Evolutionary conservation across 768 basidiomycete species (phyloP).

Genomic region (Rhodotorula kratochvilovae): DNA sequence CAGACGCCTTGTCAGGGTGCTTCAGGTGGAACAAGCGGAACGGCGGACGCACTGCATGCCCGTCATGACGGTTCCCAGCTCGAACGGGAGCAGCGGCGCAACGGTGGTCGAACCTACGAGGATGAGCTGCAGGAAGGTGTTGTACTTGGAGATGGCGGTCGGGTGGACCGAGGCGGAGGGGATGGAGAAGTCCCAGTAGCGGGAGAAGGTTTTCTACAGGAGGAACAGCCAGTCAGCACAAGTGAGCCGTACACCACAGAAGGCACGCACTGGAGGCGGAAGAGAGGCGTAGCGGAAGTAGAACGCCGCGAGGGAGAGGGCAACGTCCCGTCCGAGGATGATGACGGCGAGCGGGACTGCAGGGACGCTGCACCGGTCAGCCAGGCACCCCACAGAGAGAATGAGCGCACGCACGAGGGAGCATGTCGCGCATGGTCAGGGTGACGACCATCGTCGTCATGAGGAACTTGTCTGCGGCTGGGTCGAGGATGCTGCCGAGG

Average conservation of each 20-base stretch:
- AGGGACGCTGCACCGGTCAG: too few relatives aligned
- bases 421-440: slow-evolving; percentile 71
- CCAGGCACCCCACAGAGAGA: background rate
- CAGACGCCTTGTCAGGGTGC: background rate
- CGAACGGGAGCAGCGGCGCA: slow-evolving; percentile 66
- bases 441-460: slow-evolving; percentile 91
- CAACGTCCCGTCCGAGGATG: slow-evolving; percentile 82
- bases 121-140: slow-evolving; percentile 83
- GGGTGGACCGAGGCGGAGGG: slow-evolving; percentile 93
- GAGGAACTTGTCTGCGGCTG: slow-evolving; percentile 90
- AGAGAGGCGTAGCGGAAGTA: slow-evolving; percentile 88
- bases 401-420: slow-evolving; percentile 62
- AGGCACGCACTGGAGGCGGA: slow-evolving; percentile 66
- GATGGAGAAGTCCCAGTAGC: slow-evolving; percentile 95
- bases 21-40: background rate
- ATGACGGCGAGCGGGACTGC: slow-evolving; percentile 77
- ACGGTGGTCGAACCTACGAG: slow-evolving; percentile 87
- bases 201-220: slow-evolving; percentile 72
- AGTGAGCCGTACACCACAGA: slow-evolving; percentile 1
- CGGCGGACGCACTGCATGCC: slow-evolving; percentile 66
- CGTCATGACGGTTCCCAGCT: slow-evolving; percentile 57
- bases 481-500: slow-evolving; percentile 92
- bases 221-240: background rate
- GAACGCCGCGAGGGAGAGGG: slow-evolving; percentile 81
- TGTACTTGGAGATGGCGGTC: slow-evolving; percentile 92